These are phyloP conservation scores for Xylariaceae sp. DNA, from an alignment of 2,329 filamentous ascomycete genomes.

Conservation along the genomic window DNA sequence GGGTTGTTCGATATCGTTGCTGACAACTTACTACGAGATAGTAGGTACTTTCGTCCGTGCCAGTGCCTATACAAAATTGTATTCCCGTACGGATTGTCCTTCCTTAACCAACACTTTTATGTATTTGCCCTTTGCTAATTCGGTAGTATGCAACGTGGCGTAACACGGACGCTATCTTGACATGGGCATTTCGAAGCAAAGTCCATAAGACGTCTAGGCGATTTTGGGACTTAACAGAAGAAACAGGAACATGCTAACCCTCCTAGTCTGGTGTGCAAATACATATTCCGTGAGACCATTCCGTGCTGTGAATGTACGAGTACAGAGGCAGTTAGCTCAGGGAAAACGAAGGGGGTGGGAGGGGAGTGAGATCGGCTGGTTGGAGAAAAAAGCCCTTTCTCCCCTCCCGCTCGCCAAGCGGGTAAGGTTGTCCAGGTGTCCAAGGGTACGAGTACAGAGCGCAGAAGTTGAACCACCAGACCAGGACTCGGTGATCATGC, in stretches of 20 bases:
- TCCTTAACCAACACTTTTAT: not conserved
- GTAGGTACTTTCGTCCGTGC: not conserved
- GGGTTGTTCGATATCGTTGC: no score
- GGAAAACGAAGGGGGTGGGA: not conserved
- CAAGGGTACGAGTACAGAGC: not conserved
- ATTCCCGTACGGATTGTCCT: not conserved
- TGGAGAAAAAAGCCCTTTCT: slow-evolving; percentile 1
- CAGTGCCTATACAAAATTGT: not conserved
- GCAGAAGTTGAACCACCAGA: not conserved
- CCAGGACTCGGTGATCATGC: not conserved
- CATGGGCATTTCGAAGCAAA: slow-evolving; percentile 2
- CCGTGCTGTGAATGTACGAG: no score
- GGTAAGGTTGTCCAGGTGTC: not conserved
- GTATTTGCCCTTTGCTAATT: not conserved
- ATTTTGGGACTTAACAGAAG: not conserved
- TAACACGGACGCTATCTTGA: not conserved
- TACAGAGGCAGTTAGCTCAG: no score
- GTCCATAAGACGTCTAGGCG: not conserved
- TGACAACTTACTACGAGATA: no score
- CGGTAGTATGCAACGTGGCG: slow-evolving; percentile 12
- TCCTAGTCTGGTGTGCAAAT: no score
- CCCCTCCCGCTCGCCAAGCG: slow-evolving; percentile 1
- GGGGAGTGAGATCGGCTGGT: slow-evolving; percentile 12
- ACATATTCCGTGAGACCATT: no score
- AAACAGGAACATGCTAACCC: no score